Evolutionary conservation across 2,329 filamentous ascomycete genomes (phyloP), one percentile per base, ranked within the genome.

Genomic region (Penicillium hesseltinei): DNA sequence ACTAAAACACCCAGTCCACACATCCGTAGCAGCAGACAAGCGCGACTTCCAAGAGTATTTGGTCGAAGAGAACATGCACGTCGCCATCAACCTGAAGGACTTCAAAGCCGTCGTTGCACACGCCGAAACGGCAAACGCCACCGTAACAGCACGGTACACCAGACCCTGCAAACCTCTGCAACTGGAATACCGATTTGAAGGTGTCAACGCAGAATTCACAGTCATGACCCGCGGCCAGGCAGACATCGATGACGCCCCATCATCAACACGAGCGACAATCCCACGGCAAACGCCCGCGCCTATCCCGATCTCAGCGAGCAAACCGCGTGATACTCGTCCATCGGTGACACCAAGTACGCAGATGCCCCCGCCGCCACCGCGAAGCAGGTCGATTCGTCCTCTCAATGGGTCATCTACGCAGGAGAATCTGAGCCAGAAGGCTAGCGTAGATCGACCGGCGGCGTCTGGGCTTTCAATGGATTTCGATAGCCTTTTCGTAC

Each of bases 51-150:
- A 86, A 50, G 75, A 82, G 48, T 87, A 85, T 63, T 73, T 77
- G 23, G 82, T 84, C 39, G 81, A 85, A 65, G 80, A 85, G 52
- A 79, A 81, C 39, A 73, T 87, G 55, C 85, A 88, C 63, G 81
- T 87, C 61, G 80, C 84, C 49, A 86, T 87, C 61, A 85, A 80
- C 64, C 80, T 87, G 55, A 88, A 85, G 67, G 85, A 88, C 68
- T 88, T 88, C 76, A 85, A 84, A 66, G 82, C 85, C 8, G 83
- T 86, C 27, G 82, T 88, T 25, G 75, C 80, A 1, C 85, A 88
- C 67, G 85, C 85, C 7, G 84, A 86, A 60, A 82, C 82, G 1
- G 73, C 85, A 33, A 80, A 81, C 64, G 78, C 78, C 2, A 76
- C 75, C 7, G 75, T 88, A 13, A 81, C 78, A 38, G 84, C 84